Base-by-base conservation (phyloP, 768 basidiomycete species). In the Mrakia gelida region DNA sequence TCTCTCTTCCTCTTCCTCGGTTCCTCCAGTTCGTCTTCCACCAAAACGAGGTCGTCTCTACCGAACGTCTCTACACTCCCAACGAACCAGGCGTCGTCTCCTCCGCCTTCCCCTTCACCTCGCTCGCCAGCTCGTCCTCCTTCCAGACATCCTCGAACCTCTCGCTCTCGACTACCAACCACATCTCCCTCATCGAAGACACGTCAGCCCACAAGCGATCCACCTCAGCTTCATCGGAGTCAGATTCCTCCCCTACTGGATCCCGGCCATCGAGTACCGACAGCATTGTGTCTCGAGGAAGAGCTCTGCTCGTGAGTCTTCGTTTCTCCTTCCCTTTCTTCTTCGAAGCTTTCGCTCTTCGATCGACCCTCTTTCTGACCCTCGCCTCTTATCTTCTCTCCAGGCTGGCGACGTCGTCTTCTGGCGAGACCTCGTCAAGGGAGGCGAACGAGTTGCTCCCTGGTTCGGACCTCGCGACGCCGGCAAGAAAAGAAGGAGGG, bases 1-100 rank as follows among this genome's bases (percentile, higher is more conserved):
- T 67, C 74, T 78, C 73, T 28, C 79, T 71, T 26, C 91, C 13
- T 92, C 93, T 83, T 89, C 92, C 15, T 32, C 4, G 28, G 0
- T 32, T 26, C 18, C 2, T 8, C 23, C 32, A 73, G 43, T 94
- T 92, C 83, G 92, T 94, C 52, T 94, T 94, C 83, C 92, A 94
- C 85, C 91, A 90, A 59, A 88, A 84, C 80, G 90, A 91, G 84
- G 89, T 92, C 73, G 80, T 84, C 34, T 88, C 88, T 13, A 88
- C 87, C 38, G 90, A 91, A 81, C 88, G 92, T 26, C 92, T 93
- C 49, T 93, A 94, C 61, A 65, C 54, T 16, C 63, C 49, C 10
- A 26, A 34, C 34, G 61, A 78, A 49, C 38, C 63, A 13, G 77
- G 38, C 34, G 56, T 62, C 43, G 23, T 77, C 70, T n/a, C 28